These are phyloP conservation scores for Trichomonas vaginalis DNA, from an alignment of 208 protist species.

Conservation along the genomic window DNA sequence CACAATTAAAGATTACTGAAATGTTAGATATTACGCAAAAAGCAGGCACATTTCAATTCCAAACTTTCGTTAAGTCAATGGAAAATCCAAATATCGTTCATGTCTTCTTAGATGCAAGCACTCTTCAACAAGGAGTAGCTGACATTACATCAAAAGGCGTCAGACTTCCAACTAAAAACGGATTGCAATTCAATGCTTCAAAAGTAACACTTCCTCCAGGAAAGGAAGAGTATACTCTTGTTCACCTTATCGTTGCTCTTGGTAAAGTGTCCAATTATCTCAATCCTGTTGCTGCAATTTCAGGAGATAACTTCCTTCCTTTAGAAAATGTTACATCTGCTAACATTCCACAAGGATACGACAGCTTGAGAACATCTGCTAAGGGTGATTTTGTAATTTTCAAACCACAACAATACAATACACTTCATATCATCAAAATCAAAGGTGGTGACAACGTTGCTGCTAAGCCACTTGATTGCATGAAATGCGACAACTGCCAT, in stretches of 20 bases:
- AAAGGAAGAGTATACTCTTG: not conserved
- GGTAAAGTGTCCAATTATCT: not conserved
- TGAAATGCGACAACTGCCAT: not conserved
- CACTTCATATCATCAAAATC: not conserved
- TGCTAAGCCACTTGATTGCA: not conserved
- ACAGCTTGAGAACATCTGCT: not conserved
- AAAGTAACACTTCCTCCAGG: not conserved
- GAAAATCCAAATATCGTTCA: not conserved
- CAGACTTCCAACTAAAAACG: not conserved
- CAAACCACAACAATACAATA: not conserved
- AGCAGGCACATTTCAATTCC: not conserved
- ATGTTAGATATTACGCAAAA: not conserved
- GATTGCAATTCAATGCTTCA: not conserved
- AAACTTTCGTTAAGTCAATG: not conserved
- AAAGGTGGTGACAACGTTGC: not conserved
- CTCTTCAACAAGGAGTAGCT: not conserved
- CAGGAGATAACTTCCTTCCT: not conserved
- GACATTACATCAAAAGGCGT: not conserved
- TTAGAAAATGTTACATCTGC: not conserved
- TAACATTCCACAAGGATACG: not conserved
- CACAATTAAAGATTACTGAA: not conserved
- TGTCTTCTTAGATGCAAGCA: not conserved
- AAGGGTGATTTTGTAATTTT: not conserved
- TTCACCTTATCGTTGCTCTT: not conserved
- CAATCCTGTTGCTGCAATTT: not conserved